A percentile compares a stretch with the other conserved stretches of the same genome.
These are phyloP conservation scores for Dichotomocladium elegans DNA, from an alignment of 371 early-diverging fungal genomes.

Conservation along the genomic window DNA sequence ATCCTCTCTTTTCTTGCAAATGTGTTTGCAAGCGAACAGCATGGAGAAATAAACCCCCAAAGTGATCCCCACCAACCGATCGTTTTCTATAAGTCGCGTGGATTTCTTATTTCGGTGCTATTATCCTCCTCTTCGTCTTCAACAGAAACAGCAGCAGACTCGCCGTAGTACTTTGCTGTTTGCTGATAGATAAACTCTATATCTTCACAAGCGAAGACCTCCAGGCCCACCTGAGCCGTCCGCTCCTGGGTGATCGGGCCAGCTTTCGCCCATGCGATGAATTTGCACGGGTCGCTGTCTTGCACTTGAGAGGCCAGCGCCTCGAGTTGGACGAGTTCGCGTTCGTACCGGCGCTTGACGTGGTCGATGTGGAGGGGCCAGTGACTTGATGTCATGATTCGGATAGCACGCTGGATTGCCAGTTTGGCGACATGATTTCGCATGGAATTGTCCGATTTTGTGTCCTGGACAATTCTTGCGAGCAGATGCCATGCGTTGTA, in stretches of 20 bases:
- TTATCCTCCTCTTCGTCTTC: constrained; percentile 1
- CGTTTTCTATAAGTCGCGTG: not conserved
- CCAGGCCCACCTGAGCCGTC: constrained; percentile 11
- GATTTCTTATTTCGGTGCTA: not conserved
- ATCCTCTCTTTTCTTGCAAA: not conserved
- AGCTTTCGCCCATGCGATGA: constrained; percentile 27
- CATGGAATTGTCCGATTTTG: constrained; percentile 11
- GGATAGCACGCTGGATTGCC: constrained; percentile 27
- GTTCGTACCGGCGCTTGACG: constrained; percentile 27
- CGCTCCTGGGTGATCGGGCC: not conserved
- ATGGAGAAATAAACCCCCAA: too few relatives aligned
- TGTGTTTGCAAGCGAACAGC: not conserved
- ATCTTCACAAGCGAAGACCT: constrained; percentile 25
- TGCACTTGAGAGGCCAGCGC: constrained; percentile 3
- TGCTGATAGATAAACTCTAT: constrained; percentile 31
- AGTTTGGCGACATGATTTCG: constrained; percentile 32
- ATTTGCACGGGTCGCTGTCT: constrained; percentile 22
- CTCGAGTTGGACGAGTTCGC: constrained; percentile 18
- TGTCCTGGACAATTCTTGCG: constrained; percentile 14
- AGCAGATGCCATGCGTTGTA: constrained; percentile 32
- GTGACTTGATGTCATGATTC: constrained; percentile 26
- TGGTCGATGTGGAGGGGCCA: constrained; percentile 28
- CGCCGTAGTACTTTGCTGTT: constrained; percentile 5
- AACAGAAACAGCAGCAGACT: not conserved
- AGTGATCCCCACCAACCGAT: too few relatives aligned